Evolutionary conservation across 78 protist species (phyloP).

Genomic region (Cavenderia fasciculata): DNA sequence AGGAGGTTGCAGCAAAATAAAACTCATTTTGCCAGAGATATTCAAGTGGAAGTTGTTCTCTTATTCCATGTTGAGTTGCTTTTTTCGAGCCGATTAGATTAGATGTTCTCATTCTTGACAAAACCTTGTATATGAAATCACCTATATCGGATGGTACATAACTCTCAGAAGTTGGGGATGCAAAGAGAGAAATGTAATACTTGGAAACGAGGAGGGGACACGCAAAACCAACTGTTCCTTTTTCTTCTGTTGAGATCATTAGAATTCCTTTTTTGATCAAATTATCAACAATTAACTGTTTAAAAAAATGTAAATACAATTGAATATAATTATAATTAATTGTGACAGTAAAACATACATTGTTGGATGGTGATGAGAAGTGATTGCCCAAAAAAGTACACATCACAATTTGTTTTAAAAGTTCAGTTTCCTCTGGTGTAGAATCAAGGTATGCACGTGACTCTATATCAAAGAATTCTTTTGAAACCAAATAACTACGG

Average conservation of each 20-base stretch:
- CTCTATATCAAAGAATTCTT: background rate
- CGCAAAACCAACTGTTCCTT: too few relatives aligned
- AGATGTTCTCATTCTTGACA: background rate
- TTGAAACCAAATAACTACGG: background rate
- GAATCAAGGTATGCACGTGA: too few relatives aligned
- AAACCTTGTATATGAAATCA: background rate
- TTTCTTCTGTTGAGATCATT: too few relatives aligned
- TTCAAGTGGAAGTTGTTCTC: background rate
- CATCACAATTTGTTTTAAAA: too few relatives aligned
- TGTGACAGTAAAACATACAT: too few relatives aligned
- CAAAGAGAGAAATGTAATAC: background rate
- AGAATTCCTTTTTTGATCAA: too few relatives aligned
- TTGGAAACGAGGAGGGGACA: background rate
- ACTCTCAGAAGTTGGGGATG: background rate
- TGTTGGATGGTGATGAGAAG: too few relatives aligned
- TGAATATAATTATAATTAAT: too few relatives aligned
- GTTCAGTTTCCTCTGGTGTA: too few relatives aligned
- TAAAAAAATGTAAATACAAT: too few relatives aligned
- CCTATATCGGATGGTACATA: background rate
- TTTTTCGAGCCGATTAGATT: background rate
- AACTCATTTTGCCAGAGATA: slow-evolving; percentile 4
- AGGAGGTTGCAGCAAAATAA: background rate
- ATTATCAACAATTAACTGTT: too few relatives aligned
- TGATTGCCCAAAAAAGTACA: too few relatives aligned
- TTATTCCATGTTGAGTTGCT: background rate